Base-by-base conservation (phyloP, 192 early-diverging fungal genomes). In the Paraglomus occultum region DNA sequence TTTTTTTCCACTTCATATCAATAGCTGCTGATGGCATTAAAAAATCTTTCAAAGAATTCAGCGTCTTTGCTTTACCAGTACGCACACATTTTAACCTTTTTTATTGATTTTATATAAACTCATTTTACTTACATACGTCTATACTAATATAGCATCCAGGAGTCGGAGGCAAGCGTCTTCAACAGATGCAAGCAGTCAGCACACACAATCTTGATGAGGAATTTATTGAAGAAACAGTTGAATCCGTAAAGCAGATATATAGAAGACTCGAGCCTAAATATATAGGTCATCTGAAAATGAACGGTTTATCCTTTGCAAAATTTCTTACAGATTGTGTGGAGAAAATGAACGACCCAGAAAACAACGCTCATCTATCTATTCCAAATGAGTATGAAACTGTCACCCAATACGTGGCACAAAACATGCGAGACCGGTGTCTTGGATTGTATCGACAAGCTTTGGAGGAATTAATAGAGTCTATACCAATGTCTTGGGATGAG, bases 321-420 rank as follows among this genome's bases (percentile, higher is more conserved):
- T 69, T 69, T 57, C 42, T 69, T 43, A 14, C 10, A 9, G 52
- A 69, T 11, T 69, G 67, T 23, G 67, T 69, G 9, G 15, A 12
- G 6, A 23, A 22, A 42, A 40, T 69, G 42, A 69, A 69, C 15
- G 53, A 69, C 11, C 52, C 64, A 43, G n/a, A 12, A 14, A 57
- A 54, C 39, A 54, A 58, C 15, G 17, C 47, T 15, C 50, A 45
- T 10, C 20, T 69, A 22, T 69, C 67, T 8, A 55, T 69, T 5
- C 67, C 67, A 14, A 39, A 38, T 15, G 67, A 69, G 46, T 69
- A 69, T 22, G 40, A 22, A 31, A 57, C 67, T 0, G 53, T 69
- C 12, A 10, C 42, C 14, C 15, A 51, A 46, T 69, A 45, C 42
- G 18, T 69, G 31, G 67, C 49, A 18, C 51, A 57, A 57, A 44